These are phyloP conservation scores for Luffa aegyptiaca DNA, from an alignment of 306 rosid genomes.

Conservation along the genomic window DNA sequence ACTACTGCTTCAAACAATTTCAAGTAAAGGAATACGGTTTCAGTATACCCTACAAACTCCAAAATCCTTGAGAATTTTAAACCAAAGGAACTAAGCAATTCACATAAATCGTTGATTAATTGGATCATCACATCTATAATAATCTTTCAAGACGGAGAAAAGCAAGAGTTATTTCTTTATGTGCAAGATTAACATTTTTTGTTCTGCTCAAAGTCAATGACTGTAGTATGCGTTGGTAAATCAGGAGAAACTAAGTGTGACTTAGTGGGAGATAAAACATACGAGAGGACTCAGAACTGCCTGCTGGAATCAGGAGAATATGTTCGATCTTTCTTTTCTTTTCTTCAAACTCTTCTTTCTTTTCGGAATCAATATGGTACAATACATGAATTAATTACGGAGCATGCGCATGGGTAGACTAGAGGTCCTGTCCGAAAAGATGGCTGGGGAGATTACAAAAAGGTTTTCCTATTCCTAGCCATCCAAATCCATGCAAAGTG, in stretches of 20 bases:
- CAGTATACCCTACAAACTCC: background rate
- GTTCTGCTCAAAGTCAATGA: background rate
- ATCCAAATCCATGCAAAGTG: no score
- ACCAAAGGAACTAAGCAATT: background rate
- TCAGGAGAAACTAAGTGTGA: background rate
- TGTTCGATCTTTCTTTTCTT: background rate
- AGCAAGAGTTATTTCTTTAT: background rate
- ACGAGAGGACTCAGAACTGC: background rate
- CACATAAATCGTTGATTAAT: background rate
- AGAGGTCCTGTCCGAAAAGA: no score
- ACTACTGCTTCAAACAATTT: background rate
- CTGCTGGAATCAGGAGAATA: background rate
- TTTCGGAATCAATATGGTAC: background rate
- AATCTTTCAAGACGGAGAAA: background rate
- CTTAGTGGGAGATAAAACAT: background rate
- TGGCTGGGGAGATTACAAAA: no score
- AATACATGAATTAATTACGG: background rate
- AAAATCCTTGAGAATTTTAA: background rate
- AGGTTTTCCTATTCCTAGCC: no score
- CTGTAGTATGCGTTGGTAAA: background rate
- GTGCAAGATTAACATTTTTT: background rate
- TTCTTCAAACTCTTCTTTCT: background rate
- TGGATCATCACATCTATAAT: background rate
- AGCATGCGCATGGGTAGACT: no score
- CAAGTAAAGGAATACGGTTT: background rate